Percentiles rank a stretch among this genome's conserved stretches.
These are phyloP conservation scores for Rhinocladiella mackenziei DNA, from an alignment of 2,329 filamentous ascomycete genomes.

Conservation along the genomic window DNA sequence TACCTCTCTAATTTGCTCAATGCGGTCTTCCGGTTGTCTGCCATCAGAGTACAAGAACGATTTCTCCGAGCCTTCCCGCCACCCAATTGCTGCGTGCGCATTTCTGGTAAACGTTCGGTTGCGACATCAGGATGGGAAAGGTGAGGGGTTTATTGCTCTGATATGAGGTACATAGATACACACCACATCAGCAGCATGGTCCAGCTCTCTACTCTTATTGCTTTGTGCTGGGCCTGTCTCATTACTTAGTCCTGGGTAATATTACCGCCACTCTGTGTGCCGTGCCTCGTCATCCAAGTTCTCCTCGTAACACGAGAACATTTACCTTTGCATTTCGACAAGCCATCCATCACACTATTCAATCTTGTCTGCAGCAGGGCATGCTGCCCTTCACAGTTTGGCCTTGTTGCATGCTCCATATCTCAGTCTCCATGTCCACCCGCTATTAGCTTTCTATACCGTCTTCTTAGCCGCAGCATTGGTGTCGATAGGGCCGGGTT, in stretches of 20 bases:
- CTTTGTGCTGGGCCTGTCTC: background rate
- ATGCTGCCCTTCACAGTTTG: background rate
- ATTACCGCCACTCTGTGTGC: too few species aligned
- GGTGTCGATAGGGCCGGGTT: conserved; percentile 12
- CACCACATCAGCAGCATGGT: conserved; percentile 1
- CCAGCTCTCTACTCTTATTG: background rate
- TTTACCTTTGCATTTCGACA: too few species aligned
- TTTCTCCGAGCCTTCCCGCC: conserved; percentile 16
- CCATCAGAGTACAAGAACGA: background rate
- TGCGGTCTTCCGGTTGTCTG: conserved; percentile 10
- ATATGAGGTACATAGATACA: conserved; percentile 1
- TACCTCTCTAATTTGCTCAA: conserved; percentile 1
- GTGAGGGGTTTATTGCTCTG: too few species aligned
- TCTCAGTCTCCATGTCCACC: conserved; percentile 6
- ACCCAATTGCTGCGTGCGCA: conserved; percentile 6
- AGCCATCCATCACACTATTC: too few species aligned
- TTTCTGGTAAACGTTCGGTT: conserved; percentile 7
- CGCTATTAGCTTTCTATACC: conserved; percentile 19
- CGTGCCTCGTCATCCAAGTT: too few species aligned
- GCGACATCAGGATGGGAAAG: too few species aligned
- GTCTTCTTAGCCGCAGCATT: conserved; percentile 22
- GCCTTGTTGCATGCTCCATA: background rate
- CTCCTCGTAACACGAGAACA: too few species aligned
- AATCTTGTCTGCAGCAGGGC: too few species aligned
- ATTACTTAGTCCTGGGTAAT: too few species aligned